phyloP scores from a whole-genome alignment of 1,284 basidiomycete species.

The Trichosporon faecale region DNA sequence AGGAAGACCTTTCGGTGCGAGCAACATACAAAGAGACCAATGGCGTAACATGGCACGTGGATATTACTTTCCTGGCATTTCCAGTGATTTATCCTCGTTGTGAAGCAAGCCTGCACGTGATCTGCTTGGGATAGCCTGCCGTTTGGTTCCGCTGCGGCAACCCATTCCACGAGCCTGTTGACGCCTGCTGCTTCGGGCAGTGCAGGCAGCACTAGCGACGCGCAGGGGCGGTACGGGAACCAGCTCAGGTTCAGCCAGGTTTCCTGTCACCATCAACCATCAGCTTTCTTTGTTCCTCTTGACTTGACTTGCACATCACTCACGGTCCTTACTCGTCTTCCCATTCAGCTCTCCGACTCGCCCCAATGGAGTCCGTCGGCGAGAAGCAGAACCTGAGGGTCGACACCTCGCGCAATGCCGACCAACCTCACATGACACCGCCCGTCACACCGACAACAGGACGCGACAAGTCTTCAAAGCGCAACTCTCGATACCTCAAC shows the following conservation, averaged over 20 bases:
- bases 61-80: background rate
- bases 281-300: background rate
- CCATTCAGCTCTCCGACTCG: background rate
- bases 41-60: background rate
- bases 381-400: conserved; percentile 14
- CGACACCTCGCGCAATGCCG: background rate
- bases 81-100: background rate
- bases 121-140: background rate
- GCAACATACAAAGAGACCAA: background rate
- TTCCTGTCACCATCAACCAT: background rate
- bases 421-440: background rate
- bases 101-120: background rate
- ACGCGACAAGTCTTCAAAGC: conserved; percentile 20
- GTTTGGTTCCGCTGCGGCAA: background rate
- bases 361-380: conserved; percentile 10
- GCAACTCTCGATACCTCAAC: conserved; percentile 44
- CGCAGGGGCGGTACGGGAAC: conserved; percentile 2
- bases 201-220: background rate
- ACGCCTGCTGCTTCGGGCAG: conserved; percentile 1
- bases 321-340: conserved; percentile 12
- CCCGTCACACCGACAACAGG: background rate
- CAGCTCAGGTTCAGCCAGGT: background rate
- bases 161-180: background rate
- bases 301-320: background rate
- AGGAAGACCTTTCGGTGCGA: conserved; percentile 1